Evolutionary conservation across 352 stramenopile species (phyloP), one percentile per base, ranked within the genome.

Genomic region (Phytophthora aleatoria): DNA sequence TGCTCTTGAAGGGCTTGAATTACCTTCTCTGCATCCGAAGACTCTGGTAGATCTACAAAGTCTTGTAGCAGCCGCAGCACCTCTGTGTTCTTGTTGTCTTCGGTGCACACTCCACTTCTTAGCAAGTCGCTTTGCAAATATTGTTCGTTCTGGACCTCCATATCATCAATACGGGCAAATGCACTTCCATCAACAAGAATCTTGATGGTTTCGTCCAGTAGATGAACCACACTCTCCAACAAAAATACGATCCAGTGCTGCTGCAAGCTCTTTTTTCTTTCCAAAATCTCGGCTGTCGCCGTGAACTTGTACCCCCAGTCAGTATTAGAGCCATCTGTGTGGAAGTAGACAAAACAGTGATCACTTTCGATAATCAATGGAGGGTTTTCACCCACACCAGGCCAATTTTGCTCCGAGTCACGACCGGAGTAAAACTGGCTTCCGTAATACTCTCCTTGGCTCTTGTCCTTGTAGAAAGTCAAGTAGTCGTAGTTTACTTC

Each of bases 401-500:
- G 89, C 87, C 87, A 96, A 54, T 95, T 95, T 36, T 81, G 74
- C 16, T 91, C 84, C 0, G 47, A 54, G 45, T 92, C 89, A n/a
- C 87, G 72, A 3, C 87, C 89, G 2, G 78, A 93, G 57, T 95
- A 96, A 52, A 79, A 87, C 11, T 83, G 71, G 12, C 74, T 79
- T 6, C 89, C 89, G 45, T 92, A 93, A 52, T 71, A 85, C 24
- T 81, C 71, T 15, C 65, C 69, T 66, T 85, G 76, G 4, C 59
- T 64, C 36, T 74, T 73, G 50, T 94, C 77, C 45, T 91, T 92
- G 60, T 79, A 94, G 57, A 97, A 97, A 13, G 82, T 94, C 26
- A 97, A 63, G 57, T 94, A 97, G 58, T 97, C 91, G 60, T 96
- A 97, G 53, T 91, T 92, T 28, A 76, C 74, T 63, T 97, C 91